Evolutionary conservation across 805 yeast species (phyloP), one percentile per base, ranked within the genome.

Genomic region (Maudiozyma bulderi): DNA sequence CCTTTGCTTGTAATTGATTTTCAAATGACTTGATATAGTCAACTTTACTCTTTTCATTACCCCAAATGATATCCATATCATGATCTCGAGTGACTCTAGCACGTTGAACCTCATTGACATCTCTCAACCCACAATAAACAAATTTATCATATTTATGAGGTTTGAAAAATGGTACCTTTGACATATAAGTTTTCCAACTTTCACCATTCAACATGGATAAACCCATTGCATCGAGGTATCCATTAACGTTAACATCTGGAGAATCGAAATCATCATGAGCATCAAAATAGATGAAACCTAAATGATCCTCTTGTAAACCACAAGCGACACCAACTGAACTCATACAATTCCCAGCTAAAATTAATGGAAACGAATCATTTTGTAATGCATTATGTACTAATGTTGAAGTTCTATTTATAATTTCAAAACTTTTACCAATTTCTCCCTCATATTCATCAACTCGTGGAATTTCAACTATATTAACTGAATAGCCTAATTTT

Each of bases 381-480:
- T 8, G 6, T 7, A 41, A 8, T 13, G 44, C 44, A 30, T 41
- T 41, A 11, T 28, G 13, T 33, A 41, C 44, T 3, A 8, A 7
- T 13, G 15, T 20, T 2, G 44, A 41, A 3, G 34, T 41, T 30
- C 44, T 41, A 14, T 30, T 41, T n/a, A 41, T 13, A 29, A 41
- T 28, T 30, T 41, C 44, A 41, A 41, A 41, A 41, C 44, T 41
- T 29, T 30, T 29, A 13, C 44, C 44, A 30, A 41, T 41, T 41
- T 41, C 44, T 14, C 44, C 44, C 10, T 41, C 44, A 41, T 14
- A 41, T 29, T 41, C 44, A 30, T 41, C 44, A 5, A 41, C 44
- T 29, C 44, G 13, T 29, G 44, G 44, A 11, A 41, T 41, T 13
- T 41, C 44, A 6, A 41, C 44, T 28, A 41, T 41, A 14, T 41